phyloP scores from a whole-genome alignment of 73 alveolate genomes.

The Stentor coeruleus region DNA sequence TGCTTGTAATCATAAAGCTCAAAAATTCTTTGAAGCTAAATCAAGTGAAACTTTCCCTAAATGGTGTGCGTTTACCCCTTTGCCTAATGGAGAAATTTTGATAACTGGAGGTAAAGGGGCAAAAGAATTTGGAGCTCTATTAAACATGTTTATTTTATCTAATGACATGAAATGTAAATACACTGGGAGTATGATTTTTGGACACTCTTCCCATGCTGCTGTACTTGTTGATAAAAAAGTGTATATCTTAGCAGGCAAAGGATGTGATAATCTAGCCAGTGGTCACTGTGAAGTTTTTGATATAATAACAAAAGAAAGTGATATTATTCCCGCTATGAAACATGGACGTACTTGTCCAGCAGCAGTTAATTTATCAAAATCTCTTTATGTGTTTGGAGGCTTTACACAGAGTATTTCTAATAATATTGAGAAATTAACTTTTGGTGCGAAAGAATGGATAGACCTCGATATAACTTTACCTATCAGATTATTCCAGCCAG shows the following conservation, averaged over 20 bases:
- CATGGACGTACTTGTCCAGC: conserved; percentile 20
- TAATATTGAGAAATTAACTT: not conserved
- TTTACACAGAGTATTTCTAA: not conserved
- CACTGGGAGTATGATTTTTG: not conserved
- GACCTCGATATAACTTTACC: not conserved
- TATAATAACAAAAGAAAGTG: not conserved
- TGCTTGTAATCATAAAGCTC: too few relatives aligned
- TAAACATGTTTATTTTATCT: not conserved
- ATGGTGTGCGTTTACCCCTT: not conserved
- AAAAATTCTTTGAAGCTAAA: not conserved
- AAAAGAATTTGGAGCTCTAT: not conserved
- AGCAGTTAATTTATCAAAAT: not conserved
- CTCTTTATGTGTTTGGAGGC: conserved; percentile 16
- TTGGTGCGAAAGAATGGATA: not conserved
- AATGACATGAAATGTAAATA: not conserved
- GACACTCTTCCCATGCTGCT: conserved; percentile 7
- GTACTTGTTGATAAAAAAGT: not conserved
- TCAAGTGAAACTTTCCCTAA: not conserved
- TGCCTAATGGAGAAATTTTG: not conserved
- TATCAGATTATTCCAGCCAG: conserved; percentile 8
- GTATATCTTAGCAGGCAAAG: not conserved
- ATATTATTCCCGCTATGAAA: not conserved
- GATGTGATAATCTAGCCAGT: not conserved
- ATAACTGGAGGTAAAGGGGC: not conserved
- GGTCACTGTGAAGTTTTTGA: conserved; percentile 18